These are phyloP conservation scores for Polytrichum commune DNA, from an alignment of 225 moss, liverwort and hornwort species.

Conservation along the genomic window DNA sequence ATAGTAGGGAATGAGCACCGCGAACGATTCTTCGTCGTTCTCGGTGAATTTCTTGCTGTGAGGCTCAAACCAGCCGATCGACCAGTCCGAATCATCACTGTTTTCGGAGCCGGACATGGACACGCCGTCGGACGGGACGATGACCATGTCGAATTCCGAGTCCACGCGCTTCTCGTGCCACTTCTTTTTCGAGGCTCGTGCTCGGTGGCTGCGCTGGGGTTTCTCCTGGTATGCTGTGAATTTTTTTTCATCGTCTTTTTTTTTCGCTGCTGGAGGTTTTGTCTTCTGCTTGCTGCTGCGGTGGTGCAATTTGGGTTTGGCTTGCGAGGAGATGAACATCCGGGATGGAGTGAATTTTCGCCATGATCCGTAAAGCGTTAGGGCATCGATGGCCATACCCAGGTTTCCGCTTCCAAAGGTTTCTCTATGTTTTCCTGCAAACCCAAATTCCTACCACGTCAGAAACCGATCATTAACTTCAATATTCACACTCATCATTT, in stretches of 20 bases:
- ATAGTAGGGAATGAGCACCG: constrained; percentile 67
- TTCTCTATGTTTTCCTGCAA: too few relatives aligned
- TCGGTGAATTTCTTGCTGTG: constrained; percentile 50
- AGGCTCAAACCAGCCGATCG: constrained; percentile 75
- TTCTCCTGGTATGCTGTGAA: neutral
- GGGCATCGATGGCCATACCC: constrained; percentile 18
- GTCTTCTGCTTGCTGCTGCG: neutral
- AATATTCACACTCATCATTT: too few relatives aligned
- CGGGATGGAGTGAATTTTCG: constrained; percentile 13
- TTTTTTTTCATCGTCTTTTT: neutral
- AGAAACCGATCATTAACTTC: too few relatives aligned
- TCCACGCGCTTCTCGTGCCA: constrained; percentile 49
- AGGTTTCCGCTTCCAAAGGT: neutral
- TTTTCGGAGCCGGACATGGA: constrained; percentile 61
- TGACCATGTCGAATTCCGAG: constrained; percentile 53
- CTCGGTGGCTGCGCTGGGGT: constrained; percentile 4
- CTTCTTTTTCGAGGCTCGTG: constrained; percentile 6
- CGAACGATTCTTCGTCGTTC: constrained; percentile 61
- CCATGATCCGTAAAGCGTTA: constrained; percentile 18
- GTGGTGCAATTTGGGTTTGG: neutral
- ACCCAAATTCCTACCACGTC: too few relatives aligned
- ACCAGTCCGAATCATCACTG: constrained; percentile 64
- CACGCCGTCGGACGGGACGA: constrained; percentile 53
- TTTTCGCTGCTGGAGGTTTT: neutral
- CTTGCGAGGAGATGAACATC: constrained; percentile 6